These are phyloP conservation scores for Cucurbita argyrosperma DNA, from an alignment of 306 rosid species.

Conservation along the genomic window DNA sequence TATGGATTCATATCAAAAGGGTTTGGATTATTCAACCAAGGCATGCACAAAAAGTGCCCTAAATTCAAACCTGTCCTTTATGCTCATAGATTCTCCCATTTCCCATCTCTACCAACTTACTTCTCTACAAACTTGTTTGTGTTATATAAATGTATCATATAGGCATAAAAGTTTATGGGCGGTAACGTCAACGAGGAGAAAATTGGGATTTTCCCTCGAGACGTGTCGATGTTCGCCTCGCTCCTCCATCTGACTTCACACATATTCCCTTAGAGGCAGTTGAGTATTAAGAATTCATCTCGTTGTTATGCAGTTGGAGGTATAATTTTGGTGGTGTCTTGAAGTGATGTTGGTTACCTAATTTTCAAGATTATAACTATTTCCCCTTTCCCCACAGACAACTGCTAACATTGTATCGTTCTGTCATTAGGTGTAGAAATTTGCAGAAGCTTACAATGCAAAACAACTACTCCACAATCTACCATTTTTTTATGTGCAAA, in stretches of 20 bases:
- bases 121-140: not conserved
- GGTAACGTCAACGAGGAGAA: not conserved
- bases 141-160: not conserved
- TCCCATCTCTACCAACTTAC: not conserved
- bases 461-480: conserved; percentile 1
- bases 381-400: not conserved
- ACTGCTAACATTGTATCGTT: not conserved
- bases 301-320: not conserved
- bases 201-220: not conserved
- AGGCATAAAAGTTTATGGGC: not conserved
- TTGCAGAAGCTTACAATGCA: not conserved
- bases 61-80: conserved; percentile 1
- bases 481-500: not conserved
- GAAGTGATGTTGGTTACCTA: not conserved
- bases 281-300: not conserved
- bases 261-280: not conserved
- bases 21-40: not conserved
- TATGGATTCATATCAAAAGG: not conserved
- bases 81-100: not conserved
- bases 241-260: not conserved
- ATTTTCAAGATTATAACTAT: not conserved
- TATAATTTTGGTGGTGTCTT: conserved; percentile 1
- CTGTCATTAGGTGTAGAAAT: not conserved
- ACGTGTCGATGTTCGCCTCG: not conserved
- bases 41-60: not conserved